Evolutionary conservation across 2,329 filamentous ascomycete genomes (phyloP).

Genomic region (Cordyceps cicadae): DNA sequence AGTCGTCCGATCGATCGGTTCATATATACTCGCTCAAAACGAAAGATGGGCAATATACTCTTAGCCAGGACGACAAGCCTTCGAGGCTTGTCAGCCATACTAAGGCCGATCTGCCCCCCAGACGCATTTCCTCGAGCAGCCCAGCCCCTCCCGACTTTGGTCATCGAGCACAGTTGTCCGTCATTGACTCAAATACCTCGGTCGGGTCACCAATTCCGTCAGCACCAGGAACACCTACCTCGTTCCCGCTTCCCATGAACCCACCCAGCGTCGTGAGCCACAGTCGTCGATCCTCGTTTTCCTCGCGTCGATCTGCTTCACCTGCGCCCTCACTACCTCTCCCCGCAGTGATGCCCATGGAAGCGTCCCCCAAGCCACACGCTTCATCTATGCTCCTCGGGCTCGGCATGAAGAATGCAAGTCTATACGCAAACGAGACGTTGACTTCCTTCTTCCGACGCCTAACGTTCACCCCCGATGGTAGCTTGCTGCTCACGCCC

Average conservation of each 20-base stretch:
- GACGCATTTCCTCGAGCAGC: constrained; percentile 83
- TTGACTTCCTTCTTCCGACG: constrained; percentile 94
- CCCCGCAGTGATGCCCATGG: constrained; percentile 90
- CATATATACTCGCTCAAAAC: constrained; percentile 95
- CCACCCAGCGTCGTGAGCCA: constrained; percentile 82
- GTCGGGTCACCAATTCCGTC: constrained; percentile 81
- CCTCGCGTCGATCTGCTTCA: constrained; percentile 76
- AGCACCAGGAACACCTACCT: constrained; percentile 87
- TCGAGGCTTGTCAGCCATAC: constrained; percentile 71
- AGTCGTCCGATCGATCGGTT: constrained; percentile 94
- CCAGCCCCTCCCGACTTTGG: constrained; percentile 80
- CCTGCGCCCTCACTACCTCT: constrained; percentile 89
- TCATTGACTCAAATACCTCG: constrained; percentile 41
- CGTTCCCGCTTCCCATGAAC: constrained; percentile 88
- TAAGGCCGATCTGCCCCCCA: constrained; percentile 83
- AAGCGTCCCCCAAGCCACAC: constrained; percentile 74
- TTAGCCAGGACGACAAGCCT: constrained; percentile 58
- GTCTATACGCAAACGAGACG: constrained; percentile 92
- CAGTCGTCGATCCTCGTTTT: constrained; percentile 91
- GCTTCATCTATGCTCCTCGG: constrained; percentile 43
- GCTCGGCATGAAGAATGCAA: constrained; percentile 70
- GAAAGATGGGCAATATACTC: constrained; percentile 89
- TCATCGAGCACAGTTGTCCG: constrained; percentile 55
- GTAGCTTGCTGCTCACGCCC: constrained; percentile 85
- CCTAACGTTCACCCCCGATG: constrained; percentile 89